Conservation (phyloP, 2,329 filamentous ascomycete genomes). For the Massarina eburnea region DNA sequence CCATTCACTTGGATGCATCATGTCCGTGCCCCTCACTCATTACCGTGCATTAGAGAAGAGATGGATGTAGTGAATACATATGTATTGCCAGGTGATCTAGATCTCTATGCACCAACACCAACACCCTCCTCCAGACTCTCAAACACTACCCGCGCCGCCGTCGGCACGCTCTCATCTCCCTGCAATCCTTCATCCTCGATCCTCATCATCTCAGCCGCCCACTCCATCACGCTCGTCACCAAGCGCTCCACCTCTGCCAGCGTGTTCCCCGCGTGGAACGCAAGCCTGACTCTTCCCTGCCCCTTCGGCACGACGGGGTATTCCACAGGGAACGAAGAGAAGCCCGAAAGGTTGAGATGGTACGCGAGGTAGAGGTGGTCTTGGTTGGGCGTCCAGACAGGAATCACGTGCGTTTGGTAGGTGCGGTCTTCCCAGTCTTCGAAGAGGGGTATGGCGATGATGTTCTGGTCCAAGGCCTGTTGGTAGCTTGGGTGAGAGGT, state of each 20-base stretch:
- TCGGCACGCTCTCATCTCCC: background rate
- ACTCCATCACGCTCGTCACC: background rate
- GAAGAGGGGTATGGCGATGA: constrained; percentile 6
- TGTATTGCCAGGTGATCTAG: too few relatives aligned
- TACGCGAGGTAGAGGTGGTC: background rate
- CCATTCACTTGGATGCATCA: too few relatives aligned
- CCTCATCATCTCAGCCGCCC: background rate
- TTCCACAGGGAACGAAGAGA: background rate
- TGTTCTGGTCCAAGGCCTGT: constrained; percentile 1
- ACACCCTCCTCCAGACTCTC: constrained; percentile 20
- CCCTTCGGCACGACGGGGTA: background rate
- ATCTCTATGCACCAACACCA: background rate
- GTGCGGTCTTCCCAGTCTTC: constrained; percentile 5
- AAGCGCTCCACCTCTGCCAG: background rate
- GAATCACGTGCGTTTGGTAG: background rate
- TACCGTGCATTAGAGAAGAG: too few relatives aligned
- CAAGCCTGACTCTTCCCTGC: background rate
- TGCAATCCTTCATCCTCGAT: background rate
- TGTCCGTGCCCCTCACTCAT: too few relatives aligned
- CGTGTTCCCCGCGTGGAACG: constrained; percentile 1
- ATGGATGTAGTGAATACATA: too few relatives aligned
- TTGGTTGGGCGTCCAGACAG: background rate
- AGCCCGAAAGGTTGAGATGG: background rate
- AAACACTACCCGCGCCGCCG: constrained; percentile 36
- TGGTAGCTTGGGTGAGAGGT: constrained; percentile 5